Evolutionary conservation across 148 eudicot genomes (phyloP), one percentile per base, ranked within the genome.

Genomic region (Talinum fruticosum): DNA sequence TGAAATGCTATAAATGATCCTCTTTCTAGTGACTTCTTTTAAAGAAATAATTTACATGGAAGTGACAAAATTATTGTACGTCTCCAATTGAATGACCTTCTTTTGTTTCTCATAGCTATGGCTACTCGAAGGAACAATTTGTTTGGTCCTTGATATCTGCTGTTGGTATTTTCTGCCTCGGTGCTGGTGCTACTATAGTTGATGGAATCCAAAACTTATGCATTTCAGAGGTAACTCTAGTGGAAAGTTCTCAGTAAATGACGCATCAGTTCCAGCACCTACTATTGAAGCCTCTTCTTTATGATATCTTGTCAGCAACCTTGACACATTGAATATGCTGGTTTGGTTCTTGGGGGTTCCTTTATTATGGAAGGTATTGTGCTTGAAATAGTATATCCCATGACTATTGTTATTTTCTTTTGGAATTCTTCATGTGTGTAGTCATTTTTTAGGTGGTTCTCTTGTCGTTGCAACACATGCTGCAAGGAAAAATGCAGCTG

Each of bases 101-200:
- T 71, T 75, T 83, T 73, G 29, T 86, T 76, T 83, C 76, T 14
- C 71, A 78, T 81, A 96, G 99, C 45, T 96, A 96, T 76, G 99
- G 99, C 78, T 96, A 93, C 80, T 93, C 97, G 65, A 96, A 93
- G 84, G 99, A 96, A 84, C 87, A 98, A 86, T 96, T 96, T 87
- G 97, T 96, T 66, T 96, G 99, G 99, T 91, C 99, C 69, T 90
- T 96, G 86, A 96, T 96, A 84, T 96, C 99, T 59, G 99, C 99
- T 75, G 97, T 93, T 82, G 99, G 99, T 77, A 96, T 93, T 77
- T 96, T 96, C 80, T 96, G 99, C 84, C 91, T 96, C 80, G 99
- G 97, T 75, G 88, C 97, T 29, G 99, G 99, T 78, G 99, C 95
- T 75, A 96, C 97, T 67, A 88, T 96, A 87, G 92, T 96, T 71